These are phyloP conservation scores for Puya raimondii DNA, from an alignment of 176 grass and related monocot species.

Conservation along the genomic window DNA sequence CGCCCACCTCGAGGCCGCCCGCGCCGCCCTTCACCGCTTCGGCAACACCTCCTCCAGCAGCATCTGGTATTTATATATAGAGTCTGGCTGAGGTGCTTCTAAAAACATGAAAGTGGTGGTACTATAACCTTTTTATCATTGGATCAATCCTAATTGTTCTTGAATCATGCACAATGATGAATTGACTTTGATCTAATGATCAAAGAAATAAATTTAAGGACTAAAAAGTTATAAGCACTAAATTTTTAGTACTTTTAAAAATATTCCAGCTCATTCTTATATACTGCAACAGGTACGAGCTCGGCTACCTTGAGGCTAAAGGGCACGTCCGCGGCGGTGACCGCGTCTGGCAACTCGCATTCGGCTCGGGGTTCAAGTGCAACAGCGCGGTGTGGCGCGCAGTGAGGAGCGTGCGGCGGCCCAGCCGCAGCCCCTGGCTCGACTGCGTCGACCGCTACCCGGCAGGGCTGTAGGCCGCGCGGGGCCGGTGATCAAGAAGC, in stretches of 20 bases:
- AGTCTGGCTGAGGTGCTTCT: too few species aligned
- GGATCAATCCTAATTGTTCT: too few species aligned
- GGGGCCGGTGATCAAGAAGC: too few species aligned
- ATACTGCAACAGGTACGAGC: constrained; percentile 35
- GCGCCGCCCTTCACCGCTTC: constrained; percentile 83
- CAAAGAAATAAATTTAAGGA: too few species aligned
- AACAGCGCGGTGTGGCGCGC: constrained; percentile 96
- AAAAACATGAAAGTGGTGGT: too few species aligned
- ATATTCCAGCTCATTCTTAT: too few species aligned
- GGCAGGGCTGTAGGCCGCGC: constrained; percentile 5
- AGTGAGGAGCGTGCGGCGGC: constrained; percentile 57
- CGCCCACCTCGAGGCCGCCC: constrained; percentile 75
- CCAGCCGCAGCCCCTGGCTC: constrained; percentile 64
- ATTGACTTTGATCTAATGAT: too few species aligned
- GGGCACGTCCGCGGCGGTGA: constrained; percentile 72
- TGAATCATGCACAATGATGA: too few species aligned
- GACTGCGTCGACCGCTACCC: constrained; percentile 73
- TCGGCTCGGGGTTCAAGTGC: constrained; percentile 98
- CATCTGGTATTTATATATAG: constrained; percentile 40
- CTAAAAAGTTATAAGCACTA: too few species aligned
- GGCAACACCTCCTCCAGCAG: constrained; percentile 95
- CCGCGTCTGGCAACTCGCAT: constrained; percentile 98
- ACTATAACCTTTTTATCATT: too few species aligned
- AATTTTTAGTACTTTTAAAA: too few species aligned
- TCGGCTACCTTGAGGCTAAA: constrained; percentile 88